Evolutionary conservation across 768 basidiomycete species (phyloP), one percentile per base, ranked within the genome.

Genomic region (Lactifluus volemus): DNA sequence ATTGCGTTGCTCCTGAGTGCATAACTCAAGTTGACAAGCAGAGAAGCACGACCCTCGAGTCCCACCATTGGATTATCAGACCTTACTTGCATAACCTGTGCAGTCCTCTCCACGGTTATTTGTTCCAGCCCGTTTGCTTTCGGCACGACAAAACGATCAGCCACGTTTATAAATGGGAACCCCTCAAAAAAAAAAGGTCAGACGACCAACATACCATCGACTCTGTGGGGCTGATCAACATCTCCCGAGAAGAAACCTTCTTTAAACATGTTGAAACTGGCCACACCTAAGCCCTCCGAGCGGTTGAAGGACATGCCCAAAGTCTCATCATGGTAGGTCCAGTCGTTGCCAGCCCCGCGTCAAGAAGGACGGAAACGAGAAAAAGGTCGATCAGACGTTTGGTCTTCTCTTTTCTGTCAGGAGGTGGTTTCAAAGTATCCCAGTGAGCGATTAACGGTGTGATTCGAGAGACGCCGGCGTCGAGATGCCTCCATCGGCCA

Each of bases 331-430:
- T 74, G 77, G 72, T 88, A 98, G 11, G 72, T 73, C 95, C 95
- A 98, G 1, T 74, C 68, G 58, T 82, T 86, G 0, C 95, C 96
- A 0, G 95, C 96, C 95, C 95, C 0, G 95, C 96, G 67, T 98
- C 96, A 39, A 99, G 83, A 14, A 98, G 79, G 8, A 98, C 96
- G 11, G 92, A 93, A 34, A 92, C 88, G 56, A 85, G 74, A 75
- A 94, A 95, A 44, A 97, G 82, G 73, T 98, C 96, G 70, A 98
- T 78, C 38, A 92, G 77, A 1, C 92, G 81, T 60, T 84, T 83
- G 54, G 84, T 80, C 47, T 81, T 79, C 68, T 94, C 86, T 55
- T 77, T 81, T 2, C 69, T 60, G 66, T 81, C 78, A 5, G 81
- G 75, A 3, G 78, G 71, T 53, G 72, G 69, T 1, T 75, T 58